Evolutionary conservation across 2,329 filamentous ascomycete genomes (phyloP).

Genomic region (Colletotrichum chrysophilum): DNA sequence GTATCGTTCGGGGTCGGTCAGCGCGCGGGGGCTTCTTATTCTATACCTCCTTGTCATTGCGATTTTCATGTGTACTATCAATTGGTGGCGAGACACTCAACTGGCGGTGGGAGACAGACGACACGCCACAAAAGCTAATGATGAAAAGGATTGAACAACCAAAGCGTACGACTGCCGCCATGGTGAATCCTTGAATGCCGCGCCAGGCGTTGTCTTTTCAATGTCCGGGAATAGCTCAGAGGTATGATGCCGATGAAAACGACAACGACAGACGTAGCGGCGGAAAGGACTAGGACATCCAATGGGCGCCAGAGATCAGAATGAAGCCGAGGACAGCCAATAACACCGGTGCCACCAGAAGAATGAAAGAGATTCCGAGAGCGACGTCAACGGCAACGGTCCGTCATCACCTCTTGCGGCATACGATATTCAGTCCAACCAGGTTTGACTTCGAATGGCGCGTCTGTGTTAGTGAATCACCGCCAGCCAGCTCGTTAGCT

Average conservation of each 20-base stretch:
- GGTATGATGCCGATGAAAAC: neutral
- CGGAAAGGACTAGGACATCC: neutral
- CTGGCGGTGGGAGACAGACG: neutral
- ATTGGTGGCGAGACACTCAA: neutral
- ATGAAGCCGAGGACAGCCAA: neutral
- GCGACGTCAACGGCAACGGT: neutral
- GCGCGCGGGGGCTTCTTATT: neutral
- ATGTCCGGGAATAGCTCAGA: neutral
- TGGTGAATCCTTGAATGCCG: neutral
- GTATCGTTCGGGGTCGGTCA: neutral
- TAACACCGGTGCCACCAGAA: neutral
- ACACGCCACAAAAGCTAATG: neutral
- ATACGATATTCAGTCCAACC: neutral
- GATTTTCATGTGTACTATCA: neutral
- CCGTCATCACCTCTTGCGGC: neutral
- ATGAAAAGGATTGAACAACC: neutral
- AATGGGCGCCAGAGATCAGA: neutral
- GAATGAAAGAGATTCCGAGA: neutral
- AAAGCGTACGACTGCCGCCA: neutral
- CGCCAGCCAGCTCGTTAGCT: neutral
- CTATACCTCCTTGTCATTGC: neutral
- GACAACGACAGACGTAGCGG: neutral
- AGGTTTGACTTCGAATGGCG: neutral
- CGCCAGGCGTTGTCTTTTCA: neutral
- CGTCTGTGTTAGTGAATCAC: neutral